Evolutionary conservation across 495 filamentous ascomycete genomes (phyloP).

Genomic region (Penicillium soppii): DNA sequence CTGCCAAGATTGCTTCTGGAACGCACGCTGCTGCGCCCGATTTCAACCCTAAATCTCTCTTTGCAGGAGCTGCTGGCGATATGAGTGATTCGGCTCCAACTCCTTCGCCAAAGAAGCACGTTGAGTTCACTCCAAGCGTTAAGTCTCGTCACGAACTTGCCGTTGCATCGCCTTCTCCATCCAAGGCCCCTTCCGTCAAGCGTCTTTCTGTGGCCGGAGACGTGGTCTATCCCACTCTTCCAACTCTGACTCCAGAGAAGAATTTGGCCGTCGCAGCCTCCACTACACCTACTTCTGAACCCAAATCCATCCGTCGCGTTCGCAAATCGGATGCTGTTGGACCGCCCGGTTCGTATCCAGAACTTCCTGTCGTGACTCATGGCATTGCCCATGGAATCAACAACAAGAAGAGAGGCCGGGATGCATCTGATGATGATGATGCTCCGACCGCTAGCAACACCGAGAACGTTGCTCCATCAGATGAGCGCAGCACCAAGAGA

Average conservation of each 20-base stretch:
- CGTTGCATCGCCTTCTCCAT: conserved; percentile 43
- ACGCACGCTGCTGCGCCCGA: conserved; percentile 55
- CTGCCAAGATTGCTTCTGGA: conserved; percentile 58
- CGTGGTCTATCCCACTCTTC: conserved; percentile 45
- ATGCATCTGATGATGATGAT: conserved; percentile 43
- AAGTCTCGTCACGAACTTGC: conserved; percentile 41
- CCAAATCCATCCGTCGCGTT: conserved; percentile 39
- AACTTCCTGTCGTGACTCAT: conserved; percentile 56
- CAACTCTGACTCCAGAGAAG: conserved; percentile 38
- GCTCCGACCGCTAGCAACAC: conserved; percentile 48
- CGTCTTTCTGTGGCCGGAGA: conserved; percentile 28
- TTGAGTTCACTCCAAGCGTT: conserved; percentile 58
- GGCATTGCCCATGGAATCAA: conserved; percentile 71
- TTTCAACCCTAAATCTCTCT: conserved; percentile 43
- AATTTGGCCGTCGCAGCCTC: conserved; percentile 4
- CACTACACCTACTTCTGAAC: conserved; percentile 3
- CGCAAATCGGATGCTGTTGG: conserved; percentile 26
- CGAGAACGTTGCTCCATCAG: conserved; percentile 42
- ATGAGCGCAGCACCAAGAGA: conserved; percentile 44
- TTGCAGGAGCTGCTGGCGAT: conserved; percentile 33
- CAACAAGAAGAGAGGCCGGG: conserved; percentile 71
- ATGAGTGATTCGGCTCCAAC: conserved; percentile 30
- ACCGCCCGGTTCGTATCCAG: conserved; percentile 19
- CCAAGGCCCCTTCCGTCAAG: conserved; percentile 36
- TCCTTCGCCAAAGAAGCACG: conserved; percentile 56